Conservation (phyloP, 306 rosid genomes). For the Neltuma alba region DNA sequence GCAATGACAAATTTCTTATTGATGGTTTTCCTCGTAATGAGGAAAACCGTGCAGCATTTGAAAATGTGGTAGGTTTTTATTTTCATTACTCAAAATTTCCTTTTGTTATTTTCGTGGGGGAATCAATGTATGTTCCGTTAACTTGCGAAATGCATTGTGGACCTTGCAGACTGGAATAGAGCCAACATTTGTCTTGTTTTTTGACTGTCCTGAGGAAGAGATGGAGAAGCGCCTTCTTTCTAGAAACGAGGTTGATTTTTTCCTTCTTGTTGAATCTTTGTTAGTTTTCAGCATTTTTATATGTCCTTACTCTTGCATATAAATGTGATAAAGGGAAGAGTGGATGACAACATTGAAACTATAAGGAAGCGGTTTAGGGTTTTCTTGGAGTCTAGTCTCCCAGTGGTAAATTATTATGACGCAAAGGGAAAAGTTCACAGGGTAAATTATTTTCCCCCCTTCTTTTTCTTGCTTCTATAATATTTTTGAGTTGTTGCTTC, state of each 20-base stretch:
- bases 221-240: conserved; percentile 88
- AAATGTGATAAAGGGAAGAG: conserved; percentile 76
- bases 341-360: conserved; percentile 94
- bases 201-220: conserved; percentile 86
- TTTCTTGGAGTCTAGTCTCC: conserved; percentile 89
- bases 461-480: conserved; percentile 6
- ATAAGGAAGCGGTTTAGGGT: conserved; percentile 93
- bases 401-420: conserved; percentile 75
- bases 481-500: conserved; percentile 25
- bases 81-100: background rate
- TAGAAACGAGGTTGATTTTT: conserved; percentile 80
- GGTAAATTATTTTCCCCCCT: conserved; percentile 50
- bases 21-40: conserved; percentile 99
- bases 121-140: conserved; percentile 11
- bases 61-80: conserved; percentile 66
- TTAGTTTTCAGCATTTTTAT: background rate
- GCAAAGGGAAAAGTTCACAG: conserved; percentile 78
- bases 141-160: conserved; percentile 35
- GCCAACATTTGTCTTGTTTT: conserved; percentile 84
- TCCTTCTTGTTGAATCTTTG: background rate
- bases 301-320: conserved; percentile 18
- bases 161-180: conserved; percentile 84
- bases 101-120: conserved; percentile 10
- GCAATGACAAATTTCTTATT: conserved; percentile 90
- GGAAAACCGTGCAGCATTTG: conserved; percentile 99